Base-by-base conservation (phyloP, 305 asterid species). In the Fraxinus xanthoxyloides region DNA sequence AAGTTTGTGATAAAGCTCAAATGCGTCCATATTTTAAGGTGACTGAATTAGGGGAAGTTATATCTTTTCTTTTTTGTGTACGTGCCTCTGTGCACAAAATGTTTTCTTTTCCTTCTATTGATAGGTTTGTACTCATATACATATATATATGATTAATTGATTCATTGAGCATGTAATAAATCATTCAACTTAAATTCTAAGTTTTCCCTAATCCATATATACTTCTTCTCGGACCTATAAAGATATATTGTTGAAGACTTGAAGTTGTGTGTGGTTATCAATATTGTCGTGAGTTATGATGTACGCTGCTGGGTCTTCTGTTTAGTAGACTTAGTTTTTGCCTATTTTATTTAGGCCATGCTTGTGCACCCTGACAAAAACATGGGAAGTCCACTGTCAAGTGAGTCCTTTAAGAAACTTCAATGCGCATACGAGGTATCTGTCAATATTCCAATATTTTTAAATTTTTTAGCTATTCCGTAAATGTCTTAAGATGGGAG, bases 281-380 rank as follows among this genome's bases (percentile, higher is more conserved):
- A 24, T 76, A 24, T 43, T 31, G 24, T 43, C n/a, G 10, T 26
- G 32, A 21, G 17, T 26, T 17, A 24, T 24, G 36, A 75, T 35
- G 31, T 38, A 38, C 2, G 23, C 23, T 43, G 78, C 19, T 2
- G 28, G 54, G 65, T 54, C 59, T 51, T 59, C 74, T 61, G 67
- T 48, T 82, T 46, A 61, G 40, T 80, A 24, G 79, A 79, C 75
- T 21, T 38, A 54, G 9, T 80, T 80, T 81, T 81, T 82, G 34
- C 72, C 19, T 23, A 19, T 82, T 85, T 78, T 82, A 38, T 31
- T 28, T 86, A 96, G 99, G 99, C 99, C 80, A 94, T 94, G 97
- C 97, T 96, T 83, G 98, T 96, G 85, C 99, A 96, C 85, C 99
- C 99, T 10, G 99, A 96, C 88, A 96, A 96, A 85, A 96, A 96